Evolutionary conservation across 768 basidiomycete species (phyloP).

Genomic region (Rhodotorula diobovata): DNA sequence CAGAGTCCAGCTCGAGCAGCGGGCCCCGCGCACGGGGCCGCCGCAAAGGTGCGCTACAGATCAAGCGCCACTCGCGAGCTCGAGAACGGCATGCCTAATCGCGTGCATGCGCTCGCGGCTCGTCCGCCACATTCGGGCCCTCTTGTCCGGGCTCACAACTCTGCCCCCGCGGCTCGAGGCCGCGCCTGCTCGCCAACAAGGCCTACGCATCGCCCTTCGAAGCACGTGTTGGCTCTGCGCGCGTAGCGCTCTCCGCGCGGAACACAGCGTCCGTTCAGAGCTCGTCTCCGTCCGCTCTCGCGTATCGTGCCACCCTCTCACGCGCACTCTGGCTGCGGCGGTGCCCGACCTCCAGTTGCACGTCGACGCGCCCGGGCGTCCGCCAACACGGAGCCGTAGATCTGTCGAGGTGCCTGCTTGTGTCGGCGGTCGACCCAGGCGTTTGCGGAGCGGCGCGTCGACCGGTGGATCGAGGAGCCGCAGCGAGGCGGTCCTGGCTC

Average conservation of each 20-base stretch:
- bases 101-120: conserved; percentile 48
- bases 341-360: conserved; percentile 1
- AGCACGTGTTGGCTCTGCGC: conserved; percentile 65
- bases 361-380: neutral
- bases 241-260: conserved; percentile 57
- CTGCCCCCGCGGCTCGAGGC: conserved; percentile 56
- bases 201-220: conserved; percentile 60
- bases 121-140: conserved; percentile 59
- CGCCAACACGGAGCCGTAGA: too few species aligned
- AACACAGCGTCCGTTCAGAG: conserved; percentile 56
- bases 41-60: conserved; percentile 59
- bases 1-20: conserved; percentile 60
- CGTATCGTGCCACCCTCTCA: too few species aligned
- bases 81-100: neutral
- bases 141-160: conserved; percentile 61
- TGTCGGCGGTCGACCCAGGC: too few species aligned
- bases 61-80: neutral
- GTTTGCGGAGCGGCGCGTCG: neutral
- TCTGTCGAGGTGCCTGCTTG: too few species aligned
- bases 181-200: conserved; percentile 57
- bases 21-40: conserved; percentile 68
- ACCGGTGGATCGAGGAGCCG: neutral
- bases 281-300: neutral
- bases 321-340: too few species aligned
- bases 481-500: neutral